A percentile compares a stretch with the other conserved stretches of the same genome.
Evolutionary conservation across 495 filamentous ascomycete species (phyloP).

Genomic region (Lophiostoma macrostomum): DNA sequence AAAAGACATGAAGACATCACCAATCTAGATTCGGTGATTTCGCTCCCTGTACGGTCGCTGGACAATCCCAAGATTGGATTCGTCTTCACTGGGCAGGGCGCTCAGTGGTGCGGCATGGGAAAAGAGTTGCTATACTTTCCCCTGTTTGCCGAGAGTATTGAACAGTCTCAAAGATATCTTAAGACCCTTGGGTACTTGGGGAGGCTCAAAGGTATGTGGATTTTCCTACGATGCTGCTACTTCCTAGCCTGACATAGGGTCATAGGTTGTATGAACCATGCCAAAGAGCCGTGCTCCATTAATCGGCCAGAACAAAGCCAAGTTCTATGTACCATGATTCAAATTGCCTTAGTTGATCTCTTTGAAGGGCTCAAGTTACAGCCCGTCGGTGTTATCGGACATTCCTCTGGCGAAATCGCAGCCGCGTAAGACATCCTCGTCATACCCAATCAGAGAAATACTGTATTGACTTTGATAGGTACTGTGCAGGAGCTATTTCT

Average conservation of each 20-base stretch:
- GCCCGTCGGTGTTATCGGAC: conserved; percentile 23
- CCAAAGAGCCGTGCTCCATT: background rate
- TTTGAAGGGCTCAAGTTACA: conserved; percentile 7
- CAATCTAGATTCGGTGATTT: background rate
- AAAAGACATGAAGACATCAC: background rate
- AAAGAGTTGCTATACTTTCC: conserved; percentile 33
- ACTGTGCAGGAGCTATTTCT: background rate
- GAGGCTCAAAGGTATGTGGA: conserved; percentile 19
- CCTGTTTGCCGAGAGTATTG: conserved; percentile 33
- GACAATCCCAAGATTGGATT: conserved; percentile 27
- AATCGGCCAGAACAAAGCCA: background rate
- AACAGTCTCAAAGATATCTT: background rate
- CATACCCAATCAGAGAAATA: background rate
- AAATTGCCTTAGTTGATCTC: conserved; percentile 23
- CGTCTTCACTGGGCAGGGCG: conserved; percentile 47
- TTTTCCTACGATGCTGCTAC: too few species aligned
- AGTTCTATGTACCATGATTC: background rate
- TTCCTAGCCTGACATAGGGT: background rate
- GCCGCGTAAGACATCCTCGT: conserved; percentile 1
- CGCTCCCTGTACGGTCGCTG: background rate
- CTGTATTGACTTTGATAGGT: background rate
- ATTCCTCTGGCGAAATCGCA: conserved; percentile 37
- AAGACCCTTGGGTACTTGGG: background rate
- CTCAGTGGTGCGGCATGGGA: conserved; percentile 44
- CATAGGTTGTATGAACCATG: background rate